Conservation (phyloP, 495 filamentous ascomycete species). For the Daldinia grandis region DNA sequence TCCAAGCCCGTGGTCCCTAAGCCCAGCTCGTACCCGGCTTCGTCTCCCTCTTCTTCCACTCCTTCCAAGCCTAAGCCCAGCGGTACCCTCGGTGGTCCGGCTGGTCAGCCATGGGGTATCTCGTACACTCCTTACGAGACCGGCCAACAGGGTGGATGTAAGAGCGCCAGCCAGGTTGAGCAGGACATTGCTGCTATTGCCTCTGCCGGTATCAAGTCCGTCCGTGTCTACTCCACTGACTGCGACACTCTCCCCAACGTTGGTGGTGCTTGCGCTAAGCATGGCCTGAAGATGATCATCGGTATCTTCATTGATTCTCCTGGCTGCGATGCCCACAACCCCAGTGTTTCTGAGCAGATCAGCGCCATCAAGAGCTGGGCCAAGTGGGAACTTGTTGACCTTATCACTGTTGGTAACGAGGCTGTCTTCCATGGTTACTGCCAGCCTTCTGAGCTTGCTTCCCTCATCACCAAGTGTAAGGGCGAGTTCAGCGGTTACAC, state of each 20-base stretch:
- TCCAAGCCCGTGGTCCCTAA: slow-evolving; percentile 8
- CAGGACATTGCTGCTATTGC: slow-evolving; percentile 74
- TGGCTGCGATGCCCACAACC: slow-evolving; percentile 62
- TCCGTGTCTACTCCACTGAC: slow-evolving; percentile 94
- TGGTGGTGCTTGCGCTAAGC: slow-evolving; percentile 65
- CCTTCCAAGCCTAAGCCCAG: slow-evolving; percentile 38
- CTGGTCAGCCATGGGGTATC: slow-evolving; percentile 78
- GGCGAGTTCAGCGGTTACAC: slow-evolving; percentile 72
- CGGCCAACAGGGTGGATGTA: slow-evolving; percentile 66
- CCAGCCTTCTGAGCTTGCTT: slow-evolving; percentile 66
- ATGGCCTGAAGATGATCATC: slow-evolving; percentile 79
- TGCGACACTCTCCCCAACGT: slow-evolving; percentile 81
- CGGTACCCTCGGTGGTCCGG: slow-evolving; percentile 49
- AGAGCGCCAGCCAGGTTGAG: slow-evolving; percentile 65
- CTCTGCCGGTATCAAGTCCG: slow-evolving; percentile 74
- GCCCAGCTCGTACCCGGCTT: slow-evolving; percentile 13
- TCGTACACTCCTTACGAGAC: slow-evolving; percentile 87
- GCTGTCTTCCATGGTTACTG: slow-evolving; percentile 75
- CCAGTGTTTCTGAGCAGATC: slow-evolving; percentile 71
- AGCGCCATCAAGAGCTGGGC: slow-evolving; percentile 74
- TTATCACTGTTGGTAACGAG: slow-evolving; percentile 92
- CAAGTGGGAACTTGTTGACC: slow-evolving; percentile 75
- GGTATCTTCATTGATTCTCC: slow-evolving; percentile 81
- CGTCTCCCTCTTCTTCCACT: slow-evolving; percentile 21
- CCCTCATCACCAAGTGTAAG: slow-evolving; percentile 69